Evolutionary conservation across 495 filamentous ascomycete species (phyloP).

Genomic region (Sordaria brevicollis): DNA sequence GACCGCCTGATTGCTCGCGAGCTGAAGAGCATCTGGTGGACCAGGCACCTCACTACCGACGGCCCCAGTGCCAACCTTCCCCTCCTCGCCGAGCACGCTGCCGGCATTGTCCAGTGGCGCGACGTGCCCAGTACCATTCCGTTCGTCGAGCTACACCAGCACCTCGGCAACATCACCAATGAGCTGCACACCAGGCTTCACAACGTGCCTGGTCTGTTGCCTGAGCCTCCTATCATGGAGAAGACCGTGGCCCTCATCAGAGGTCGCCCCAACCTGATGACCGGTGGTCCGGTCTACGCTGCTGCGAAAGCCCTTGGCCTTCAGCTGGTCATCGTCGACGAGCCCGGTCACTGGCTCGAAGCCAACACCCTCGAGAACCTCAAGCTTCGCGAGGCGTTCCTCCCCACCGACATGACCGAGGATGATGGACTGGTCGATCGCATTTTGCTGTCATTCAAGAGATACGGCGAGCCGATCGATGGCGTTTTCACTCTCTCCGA

Average conservation of each 20-base stretch:
- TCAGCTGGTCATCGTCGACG: slow-evolving; percentile 36
- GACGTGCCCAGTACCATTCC: slow-evolving; percentile 1
- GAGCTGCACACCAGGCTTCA: slow-evolving; percentile 13
- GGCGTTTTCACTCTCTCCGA: slow-evolving; percentile 31
- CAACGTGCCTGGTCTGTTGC: slow-evolving; percentile 17
- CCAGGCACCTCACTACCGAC: not conserved
- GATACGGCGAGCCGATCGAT: slow-evolving; percentile 25
- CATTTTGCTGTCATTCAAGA: slow-evolving; percentile 20
- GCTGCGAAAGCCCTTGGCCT: slow-evolving; percentile 35
- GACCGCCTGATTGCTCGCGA: slow-evolving; percentile 4
- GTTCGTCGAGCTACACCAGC: slow-evolving; percentile 5
- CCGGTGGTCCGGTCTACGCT: slow-evolving; percentile 23
- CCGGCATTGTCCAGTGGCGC: slow-evolving; percentile 17
- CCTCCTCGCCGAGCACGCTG: slow-evolving; percentile 8
- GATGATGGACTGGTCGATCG: slow-evolving; percentile 20
- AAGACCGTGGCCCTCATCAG: slow-evolving; percentile 28
- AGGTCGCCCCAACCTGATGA: slow-evolving; percentile 26
- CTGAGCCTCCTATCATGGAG: slow-evolving; percentile 9
- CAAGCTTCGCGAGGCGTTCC: slow-evolving; percentile 26
- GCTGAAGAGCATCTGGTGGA: not conserved
- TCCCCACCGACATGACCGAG: slow-evolving; percentile 22
- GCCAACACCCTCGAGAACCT: slow-evolving; percentile 17
- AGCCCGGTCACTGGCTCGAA: slow-evolving; percentile 38
- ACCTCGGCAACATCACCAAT: slow-evolving; percentile 3
- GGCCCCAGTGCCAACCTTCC: not conserved